Evolutionary conservation across 1,284 basidiomycete genomes (phyloP).

Genomic region (Ustilago nuda): DNA sequence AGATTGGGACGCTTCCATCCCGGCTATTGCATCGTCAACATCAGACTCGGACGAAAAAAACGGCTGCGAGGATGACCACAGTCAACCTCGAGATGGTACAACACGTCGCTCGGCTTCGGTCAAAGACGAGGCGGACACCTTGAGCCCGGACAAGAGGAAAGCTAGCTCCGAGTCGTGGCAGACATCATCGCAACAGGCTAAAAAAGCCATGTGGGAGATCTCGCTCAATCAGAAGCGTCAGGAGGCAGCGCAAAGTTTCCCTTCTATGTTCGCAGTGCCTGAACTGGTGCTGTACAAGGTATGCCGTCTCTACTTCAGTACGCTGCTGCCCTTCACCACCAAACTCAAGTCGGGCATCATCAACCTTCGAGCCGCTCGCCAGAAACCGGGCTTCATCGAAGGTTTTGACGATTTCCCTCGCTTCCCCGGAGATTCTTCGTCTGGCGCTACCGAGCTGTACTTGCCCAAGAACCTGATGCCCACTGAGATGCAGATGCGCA

Average conservation of each 20-base stretch:
- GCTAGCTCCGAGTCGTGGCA: constrained; percentile 5
- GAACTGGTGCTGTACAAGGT: constrained; percentile 54
- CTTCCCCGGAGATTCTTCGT: constrained; percentile 38
- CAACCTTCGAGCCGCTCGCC: constrained; percentile 46
- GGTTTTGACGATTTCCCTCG: constrained; percentile 46
- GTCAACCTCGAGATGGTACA: not conserved
- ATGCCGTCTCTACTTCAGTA: constrained; percentile 53
- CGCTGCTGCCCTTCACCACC: constrained; percentile 48
- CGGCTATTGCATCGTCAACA: constrained; percentile 6
- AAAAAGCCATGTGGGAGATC: constrained; percentile 46
- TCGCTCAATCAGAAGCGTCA: constrained; percentile 47
- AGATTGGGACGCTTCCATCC: constrained; percentile 17
- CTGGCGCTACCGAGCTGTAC: constrained; percentile 26
- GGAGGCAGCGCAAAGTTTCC: constrained; percentile 41
- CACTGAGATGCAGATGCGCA: constrained; percentile 49
- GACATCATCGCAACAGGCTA: constrained; percentile 18
- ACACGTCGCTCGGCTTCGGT: not conserved
- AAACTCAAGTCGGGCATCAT: constrained; percentile 50
- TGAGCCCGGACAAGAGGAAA: constrained; percentile 3
- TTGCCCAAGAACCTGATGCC: constrained; percentile 52
- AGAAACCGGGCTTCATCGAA: constrained; percentile 28
- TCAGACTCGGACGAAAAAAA: constrained; percentile 26
- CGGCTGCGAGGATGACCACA: not conserved
- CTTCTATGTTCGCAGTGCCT: constrained; percentile 49
- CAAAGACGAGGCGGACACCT: constrained; percentile 12